phyloP scores from a whole-genome alignment of 2,329 filamentous ascomycete genomes.

The Xylogone sp. region DNA sequence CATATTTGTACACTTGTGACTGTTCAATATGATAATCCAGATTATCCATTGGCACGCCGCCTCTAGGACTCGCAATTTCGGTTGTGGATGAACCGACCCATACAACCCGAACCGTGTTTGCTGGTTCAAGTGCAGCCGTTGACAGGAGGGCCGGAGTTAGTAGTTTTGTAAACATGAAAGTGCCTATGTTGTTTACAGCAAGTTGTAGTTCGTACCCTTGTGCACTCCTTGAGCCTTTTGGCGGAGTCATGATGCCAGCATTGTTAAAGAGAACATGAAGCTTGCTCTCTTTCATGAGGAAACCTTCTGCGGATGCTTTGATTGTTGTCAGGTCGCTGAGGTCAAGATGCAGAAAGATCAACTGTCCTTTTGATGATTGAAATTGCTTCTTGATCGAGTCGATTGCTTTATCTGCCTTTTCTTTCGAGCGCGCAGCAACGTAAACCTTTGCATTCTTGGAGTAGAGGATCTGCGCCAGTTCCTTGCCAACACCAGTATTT shows the following conservation, averaged over 20 bases:
- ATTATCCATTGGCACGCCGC: constrained; percentile 3
- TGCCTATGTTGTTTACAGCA: constrained; percentile 28
- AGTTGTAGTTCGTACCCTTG: constrained; percentile 29
- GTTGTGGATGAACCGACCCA: constrained; percentile 24
- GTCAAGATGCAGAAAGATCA: constrained; percentile 31
- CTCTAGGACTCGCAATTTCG: constrained; percentile 6
- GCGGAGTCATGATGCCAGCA: constrained; percentile 30
- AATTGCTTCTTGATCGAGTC: constrained; percentile 26
- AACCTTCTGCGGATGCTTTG: constrained; percentile 28
- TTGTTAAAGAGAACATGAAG: constrained; percentile 34
- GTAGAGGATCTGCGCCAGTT: constrained; percentile 32
- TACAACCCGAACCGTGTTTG: constrained; percentile 20
- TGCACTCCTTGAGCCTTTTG: constrained; percentile 20
- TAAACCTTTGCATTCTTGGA: constrained; percentile 35
- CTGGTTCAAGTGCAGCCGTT: constrained; percentile 15
- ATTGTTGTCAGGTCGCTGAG: constrained; percentile 31
- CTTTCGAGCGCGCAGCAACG: constrained; percentile 33
- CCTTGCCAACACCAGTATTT: constrained; percentile 31
- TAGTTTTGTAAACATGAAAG: constrained; percentile 29
- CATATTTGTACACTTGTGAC: background rate
- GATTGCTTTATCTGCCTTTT: constrained; percentile 33
- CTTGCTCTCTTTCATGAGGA: constrained; percentile 26
- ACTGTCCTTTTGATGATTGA: constrained; percentile 21
- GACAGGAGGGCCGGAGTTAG: constrained; percentile 23
- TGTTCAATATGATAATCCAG: constrained; percentile 1